Evolutionary conservation across 768 basidiomycete genomes (phyloP), one percentile per base, ranked within the genome.

Genomic region (Trametes maxima): DNA sequence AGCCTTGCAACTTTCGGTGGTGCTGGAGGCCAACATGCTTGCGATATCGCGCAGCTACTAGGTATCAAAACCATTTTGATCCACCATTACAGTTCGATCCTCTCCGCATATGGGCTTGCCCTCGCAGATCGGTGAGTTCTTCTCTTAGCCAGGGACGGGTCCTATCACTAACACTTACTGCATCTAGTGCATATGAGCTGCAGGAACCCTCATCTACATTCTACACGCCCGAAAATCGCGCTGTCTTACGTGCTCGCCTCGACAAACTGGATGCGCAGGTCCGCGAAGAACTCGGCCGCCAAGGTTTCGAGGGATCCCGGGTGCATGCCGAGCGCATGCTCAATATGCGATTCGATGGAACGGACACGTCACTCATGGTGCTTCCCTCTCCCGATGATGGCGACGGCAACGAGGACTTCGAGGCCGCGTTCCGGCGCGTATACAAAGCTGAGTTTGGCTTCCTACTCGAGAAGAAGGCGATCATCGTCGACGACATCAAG

Each of bases 21-120:
- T 25, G 91, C 92, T 11, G 92, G 94, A 5, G 93, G 93, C 2
- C 94, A 95, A 67, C 94, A 95, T 63, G 95, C 94, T 12, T 94
- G 92, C 79, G 94, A 95, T 71, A 95, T 96, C 50, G 95, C 94
- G 0, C 79, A 82, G 22, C 79, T 92, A 7, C 79, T 98, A 4
- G 94, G 94, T 5, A 96, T 97, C 68, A 88, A 86, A 70, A 92
- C 87, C 7, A 88, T 96, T 65, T 75, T 96, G 44, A 89, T 97
- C 51, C 94, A 95, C 71, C 85, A 90, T 22, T 94, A 95, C 72
- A 95, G 92, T 54, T 96, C 94, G 6, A 92, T 98, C 56, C 78
- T 98, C 3, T 95, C 93, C 1, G 95, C 95, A 0, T 98, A 95
- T 67, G 95, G 95, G 0, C 84, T 97, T n/a, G 92, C 93, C 8